Conservation (phyloP, 2,329 filamentous ascomycete genomes). For the Pestalotiopsis fici region DNA sequence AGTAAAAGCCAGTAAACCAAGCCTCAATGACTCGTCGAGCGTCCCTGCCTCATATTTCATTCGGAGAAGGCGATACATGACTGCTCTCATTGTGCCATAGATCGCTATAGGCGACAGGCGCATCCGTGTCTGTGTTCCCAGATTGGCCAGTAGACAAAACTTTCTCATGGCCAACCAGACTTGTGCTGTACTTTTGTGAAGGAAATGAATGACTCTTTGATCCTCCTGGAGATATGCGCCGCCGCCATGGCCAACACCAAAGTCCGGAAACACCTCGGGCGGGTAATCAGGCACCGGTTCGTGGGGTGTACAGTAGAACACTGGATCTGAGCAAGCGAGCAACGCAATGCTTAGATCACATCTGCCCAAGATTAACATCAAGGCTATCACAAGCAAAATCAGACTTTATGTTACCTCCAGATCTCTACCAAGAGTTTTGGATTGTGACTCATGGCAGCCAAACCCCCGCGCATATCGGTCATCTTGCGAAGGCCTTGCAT, state of each 20-base stretch:
- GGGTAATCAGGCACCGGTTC: conserved; percentile 10
- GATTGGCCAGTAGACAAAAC: conserved; percentile 27
- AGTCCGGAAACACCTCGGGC: too few species aligned
- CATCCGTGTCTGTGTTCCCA: conserved; percentile 18
- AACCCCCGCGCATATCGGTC: conserved; percentile 35
- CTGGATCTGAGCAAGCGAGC: conserved; percentile 13
- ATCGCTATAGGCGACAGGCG: conserved; percentile 18
- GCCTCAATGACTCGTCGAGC: conserved; percentile 35
- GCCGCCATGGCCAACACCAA: too few species aligned
- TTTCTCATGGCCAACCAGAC: conserved; percentile 22
- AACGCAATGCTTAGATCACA: conserved; percentile 19
- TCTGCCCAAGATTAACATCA: background rate
- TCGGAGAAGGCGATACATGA: conserved; percentile 40
- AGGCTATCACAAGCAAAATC: background rate
- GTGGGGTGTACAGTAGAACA: conserved; percentile 14
- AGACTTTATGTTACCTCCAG: conserved; percentile 14
- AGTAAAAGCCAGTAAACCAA: conserved; percentile 38
- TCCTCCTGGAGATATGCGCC: too few species aligned
- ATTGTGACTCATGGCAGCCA: conserved; percentile 28
- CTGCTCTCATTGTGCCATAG: conserved; percentile 33
- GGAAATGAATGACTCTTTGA: too few species aligned
- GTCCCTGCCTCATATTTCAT: conserved; percentile 28
- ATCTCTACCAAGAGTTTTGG: conserved; percentile 35
- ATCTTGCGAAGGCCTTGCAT: conserved; percentile 37
- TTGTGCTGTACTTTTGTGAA: conserved; percentile 7